Conservation (phyloP, 1,284 basidiomycete genomes). For the Heterobasidion occidentale region DNA sequence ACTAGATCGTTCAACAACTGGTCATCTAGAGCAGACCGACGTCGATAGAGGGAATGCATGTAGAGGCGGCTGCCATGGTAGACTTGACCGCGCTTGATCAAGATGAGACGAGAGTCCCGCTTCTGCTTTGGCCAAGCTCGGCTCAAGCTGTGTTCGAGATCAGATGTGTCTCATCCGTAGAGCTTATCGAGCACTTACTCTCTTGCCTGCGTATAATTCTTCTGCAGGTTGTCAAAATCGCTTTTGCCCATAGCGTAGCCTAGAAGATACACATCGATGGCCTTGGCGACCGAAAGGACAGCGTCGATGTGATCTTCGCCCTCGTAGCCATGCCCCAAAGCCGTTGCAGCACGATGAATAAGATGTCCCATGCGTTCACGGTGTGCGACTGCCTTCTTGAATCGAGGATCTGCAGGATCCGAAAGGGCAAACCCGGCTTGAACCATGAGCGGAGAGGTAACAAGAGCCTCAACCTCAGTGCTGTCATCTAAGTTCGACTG, state of each 20-base stretch:
- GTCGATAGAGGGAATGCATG: constrained; percentile 76
- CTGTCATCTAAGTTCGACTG: constrained; percentile 53
- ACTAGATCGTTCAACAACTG: constrained; percentile 70
- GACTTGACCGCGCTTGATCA: constrained; percentile 74
- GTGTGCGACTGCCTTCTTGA: constrained; percentile 55
- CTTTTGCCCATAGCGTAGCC: constrained; percentile 62
- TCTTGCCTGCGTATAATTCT: constrained; percentile 58
- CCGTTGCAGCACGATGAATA: constrained; percentile 61
- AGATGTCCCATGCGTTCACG: constrained; percentile 66
- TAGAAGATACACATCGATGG: constrained; percentile 70
- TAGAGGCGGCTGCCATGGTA: constrained; percentile 69
- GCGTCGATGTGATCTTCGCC: constrained; percentile 93
- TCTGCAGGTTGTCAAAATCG: constrained; percentile 56
- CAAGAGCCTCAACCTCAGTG: constrained; percentile 56
- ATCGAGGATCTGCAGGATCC: constrained; percentile 71
- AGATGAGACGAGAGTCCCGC: constrained; percentile 67
- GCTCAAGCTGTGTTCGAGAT: constrained; percentile 39
- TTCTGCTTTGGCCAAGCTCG: constrained; percentile 69
- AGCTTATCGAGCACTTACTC: constrained; percentile 44
- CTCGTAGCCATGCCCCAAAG: constrained; percentile 48
- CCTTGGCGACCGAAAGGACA: constrained; percentile 61
- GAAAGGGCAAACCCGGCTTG: constrained; percentile 72
- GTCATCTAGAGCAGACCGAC: constrained; percentile 78
- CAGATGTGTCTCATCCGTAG: neutral
- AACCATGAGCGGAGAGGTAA: constrained; percentile 55